A percentile compares a stretch with the other conserved stretches of the same genome.
Conservation (phyloP, 306 rosid genomes). For the Cicer bijugum region DNA sequence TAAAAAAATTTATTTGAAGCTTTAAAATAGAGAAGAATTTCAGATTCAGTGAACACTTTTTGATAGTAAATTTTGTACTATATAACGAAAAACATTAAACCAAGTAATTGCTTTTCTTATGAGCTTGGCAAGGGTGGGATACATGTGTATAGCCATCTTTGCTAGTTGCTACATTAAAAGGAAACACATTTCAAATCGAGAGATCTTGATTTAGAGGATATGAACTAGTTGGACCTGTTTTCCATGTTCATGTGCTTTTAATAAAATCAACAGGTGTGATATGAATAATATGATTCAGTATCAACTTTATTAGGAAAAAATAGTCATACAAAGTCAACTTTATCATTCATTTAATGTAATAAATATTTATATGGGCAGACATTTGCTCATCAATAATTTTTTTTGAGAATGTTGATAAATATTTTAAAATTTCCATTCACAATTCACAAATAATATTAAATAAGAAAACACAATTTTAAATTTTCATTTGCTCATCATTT, state of each 20-base stretch:
- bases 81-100: too few species aligned
- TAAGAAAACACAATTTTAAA: not conserved
- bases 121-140: conserved; percentile 40
- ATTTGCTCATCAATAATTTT: too few species aligned
- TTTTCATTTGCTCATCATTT: not conserved
- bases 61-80: too few species aligned
- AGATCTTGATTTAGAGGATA: not conserved
- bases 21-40: too few species aligned
- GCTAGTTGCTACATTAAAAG: conserved; percentile 21
- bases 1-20: too few species aligned
- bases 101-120: conserved; percentile 25
- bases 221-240: not conserved
- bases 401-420: too few species aligned
- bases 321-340: too few species aligned
- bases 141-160: conserved; percentile 39
- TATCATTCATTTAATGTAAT: too few species aligned
- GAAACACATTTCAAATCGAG: conserved; percentile 34
- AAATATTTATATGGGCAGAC: too few species aligned
- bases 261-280: not conserved
- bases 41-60: too few species aligned
- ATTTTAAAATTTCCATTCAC: too few species aligned
- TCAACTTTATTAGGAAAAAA: not conserved
- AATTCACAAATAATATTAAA: too few species aligned
- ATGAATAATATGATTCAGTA: not conserved
- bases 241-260: not conserved